Conservation (phyloP, 805 yeast species). For the Aciculoconidium aculeatum region DNA sequence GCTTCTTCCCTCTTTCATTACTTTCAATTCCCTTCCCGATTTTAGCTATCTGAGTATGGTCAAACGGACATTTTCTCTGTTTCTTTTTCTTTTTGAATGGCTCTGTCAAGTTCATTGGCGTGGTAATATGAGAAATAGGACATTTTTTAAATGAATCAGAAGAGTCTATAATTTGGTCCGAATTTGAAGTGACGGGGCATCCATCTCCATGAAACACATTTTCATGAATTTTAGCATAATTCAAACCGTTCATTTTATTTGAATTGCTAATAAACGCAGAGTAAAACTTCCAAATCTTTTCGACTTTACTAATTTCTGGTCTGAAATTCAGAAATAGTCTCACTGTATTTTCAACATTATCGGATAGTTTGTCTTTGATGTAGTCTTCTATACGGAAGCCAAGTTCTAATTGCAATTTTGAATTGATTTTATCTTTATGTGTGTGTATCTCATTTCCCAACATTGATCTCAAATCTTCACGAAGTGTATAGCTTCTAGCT, state of each 20-base stretch:
- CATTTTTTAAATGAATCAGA: slow-evolving; percentile 11
- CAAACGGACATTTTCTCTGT: slow-evolving; percentile 30
- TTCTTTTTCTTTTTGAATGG: slow-evolving; percentile 5
- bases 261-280: slow-evolving; percentile 29
- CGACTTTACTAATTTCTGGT: slow-evolving; percentile 10
- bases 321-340: slow-evolving; percentile 7
- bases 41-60: slow-evolving; percentile 19
- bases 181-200: slow-evolving; percentile 1
- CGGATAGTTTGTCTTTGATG: slow-evolving; percentile 8
- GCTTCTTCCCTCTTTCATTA: slow-evolving; percentile 15
- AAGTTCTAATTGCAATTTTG: slow-evolving; percentile 4
- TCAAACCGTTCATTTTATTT: slow-evolving; percentile 20
- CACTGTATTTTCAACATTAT: slow-evolving; percentile 10
- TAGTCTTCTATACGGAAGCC: slow-evolving; percentile 8
- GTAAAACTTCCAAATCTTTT: slow-evolving; percentile 36
- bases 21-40: slow-evolving; percentile 14
- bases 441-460: slow-evolving; percentile 6
- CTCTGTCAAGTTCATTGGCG: slow-evolving; percentile 13
- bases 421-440: slow-evolving; percentile 3
- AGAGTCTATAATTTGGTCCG: slow-evolving; percentile 3
- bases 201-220: slow-evolving; percentile 16
- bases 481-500: slow-evolving; percentile 7
- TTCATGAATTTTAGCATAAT: slow-evolving; percentile 29
- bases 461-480: slow-evolving; percentile 5
- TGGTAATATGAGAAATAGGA: slow-evolving; percentile 21